These are phyloP conservation scores for Fusarium hostae DNA, from an alignment of 2,329 filamentous ascomycete genomes.

Conservation along the genomic window DNA sequence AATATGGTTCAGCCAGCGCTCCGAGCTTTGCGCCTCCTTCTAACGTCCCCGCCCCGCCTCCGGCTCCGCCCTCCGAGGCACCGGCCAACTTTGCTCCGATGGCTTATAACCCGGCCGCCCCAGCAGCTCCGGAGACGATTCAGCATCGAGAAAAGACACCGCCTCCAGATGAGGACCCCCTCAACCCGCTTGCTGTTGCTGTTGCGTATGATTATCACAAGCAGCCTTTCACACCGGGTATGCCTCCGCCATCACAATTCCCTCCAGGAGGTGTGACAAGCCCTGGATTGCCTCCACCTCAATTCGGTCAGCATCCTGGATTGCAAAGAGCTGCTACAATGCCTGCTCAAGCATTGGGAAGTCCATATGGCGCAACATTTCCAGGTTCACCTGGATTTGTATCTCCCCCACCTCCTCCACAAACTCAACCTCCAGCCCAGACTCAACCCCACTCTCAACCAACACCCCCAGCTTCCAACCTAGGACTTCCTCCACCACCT, in stretches of 20 bases:
- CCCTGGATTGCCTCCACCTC: slow-evolving; percentile 55
- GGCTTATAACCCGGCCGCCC: slow-evolving; percentile 83
- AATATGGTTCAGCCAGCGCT: slow-evolving; percentile 51
- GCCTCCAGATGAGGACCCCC: slow-evolving; percentile 73
- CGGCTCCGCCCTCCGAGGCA: slow-evolving; percentile 33
- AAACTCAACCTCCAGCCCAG: slow-evolving; percentile 48
- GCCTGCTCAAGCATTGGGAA: slow-evolving; percentile 57
- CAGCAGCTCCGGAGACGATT: slow-evolving; percentile 77
- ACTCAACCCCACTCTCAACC: slow-evolving; percentile 44
- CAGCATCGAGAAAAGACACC: slow-evolving; percentile 83
- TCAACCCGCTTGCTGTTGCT: slow-evolving; percentile 68
- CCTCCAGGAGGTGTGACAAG: slow-evolving; percentile 57
- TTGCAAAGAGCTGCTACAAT: slow-evolving; percentile 62
- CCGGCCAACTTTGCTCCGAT: slow-evolving; percentile 67
- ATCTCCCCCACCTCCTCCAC: slow-evolving; percentile 47
- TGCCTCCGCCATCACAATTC: slow-evolving; percentile 60
- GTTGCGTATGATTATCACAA: slow-evolving; percentile 67
- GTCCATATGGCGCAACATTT: slow-evolving; percentile 59
- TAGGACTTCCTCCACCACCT: slow-evolving; percentile 55
- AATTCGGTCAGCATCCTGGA: slow-evolving; percentile 59
- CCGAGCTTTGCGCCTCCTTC: slow-evolving; percentile 41
- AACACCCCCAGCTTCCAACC: slow-evolving; percentile 50
- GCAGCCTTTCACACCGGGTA: slow-evolving; percentile 63
- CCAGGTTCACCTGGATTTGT: slow-evolving; percentile 58
- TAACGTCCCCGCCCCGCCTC: slow-evolving; percentile 35